A percentile compares a stretch with the other conserved stretches of the same genome.
These are phyloP conservation scores for Smallanthus sonchifolius DNA, from an alignment of 129 eudicot genomes.

Conservation along the genomic window DNA sequence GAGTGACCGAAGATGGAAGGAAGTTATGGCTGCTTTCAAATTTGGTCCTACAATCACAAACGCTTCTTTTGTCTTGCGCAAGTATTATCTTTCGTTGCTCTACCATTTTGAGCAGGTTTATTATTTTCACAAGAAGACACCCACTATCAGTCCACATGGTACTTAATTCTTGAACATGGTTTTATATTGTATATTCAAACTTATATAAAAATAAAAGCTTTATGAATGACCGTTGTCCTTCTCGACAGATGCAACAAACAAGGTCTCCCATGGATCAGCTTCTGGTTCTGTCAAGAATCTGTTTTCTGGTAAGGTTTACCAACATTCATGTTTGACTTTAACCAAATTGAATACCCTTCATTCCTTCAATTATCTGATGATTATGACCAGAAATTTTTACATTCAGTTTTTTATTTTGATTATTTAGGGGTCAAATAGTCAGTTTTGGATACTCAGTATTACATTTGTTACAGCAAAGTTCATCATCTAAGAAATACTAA, in stretches of 20 bases:
- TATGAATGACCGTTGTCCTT: conserved; percentile 4
- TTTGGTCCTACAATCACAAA: conserved; percentile 68
- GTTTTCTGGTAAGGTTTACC: conserved; percentile 43
- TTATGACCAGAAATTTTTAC: no score
- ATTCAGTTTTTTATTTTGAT: no score
- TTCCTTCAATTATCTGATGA: neutral
- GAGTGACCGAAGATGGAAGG: conserved; percentile 85
- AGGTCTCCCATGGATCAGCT: conserved; percentile 47
- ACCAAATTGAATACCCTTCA: neutral
- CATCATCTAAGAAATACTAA: neutral
- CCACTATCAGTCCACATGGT: conserved; percentile 43
- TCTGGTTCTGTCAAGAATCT: conserved; percentile 41
- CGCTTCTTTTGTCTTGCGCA: conserved; percentile 72
- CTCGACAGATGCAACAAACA: conserved; percentile 43
- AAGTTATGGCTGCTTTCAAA: conserved; percentile 55
- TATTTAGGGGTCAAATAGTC: no score
- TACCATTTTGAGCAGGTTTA: conserved; percentile 95
- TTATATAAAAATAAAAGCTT: neutral
- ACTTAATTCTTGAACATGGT: conserved; percentile 10
- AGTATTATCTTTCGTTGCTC: conserved; percentile 70
- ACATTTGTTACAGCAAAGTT: neutral
- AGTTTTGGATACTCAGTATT: neutral
- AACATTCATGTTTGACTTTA: neutral
- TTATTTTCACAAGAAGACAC: conserved; percentile 59
- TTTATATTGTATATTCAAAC: neutral